A percentile compares a stretch with the other conserved stretches of the same genome.
phyloP scores from a whole-genome alignment of 2,329 filamentous ascomycete species.

The Pseudogymnoascus sp. region DNA sequence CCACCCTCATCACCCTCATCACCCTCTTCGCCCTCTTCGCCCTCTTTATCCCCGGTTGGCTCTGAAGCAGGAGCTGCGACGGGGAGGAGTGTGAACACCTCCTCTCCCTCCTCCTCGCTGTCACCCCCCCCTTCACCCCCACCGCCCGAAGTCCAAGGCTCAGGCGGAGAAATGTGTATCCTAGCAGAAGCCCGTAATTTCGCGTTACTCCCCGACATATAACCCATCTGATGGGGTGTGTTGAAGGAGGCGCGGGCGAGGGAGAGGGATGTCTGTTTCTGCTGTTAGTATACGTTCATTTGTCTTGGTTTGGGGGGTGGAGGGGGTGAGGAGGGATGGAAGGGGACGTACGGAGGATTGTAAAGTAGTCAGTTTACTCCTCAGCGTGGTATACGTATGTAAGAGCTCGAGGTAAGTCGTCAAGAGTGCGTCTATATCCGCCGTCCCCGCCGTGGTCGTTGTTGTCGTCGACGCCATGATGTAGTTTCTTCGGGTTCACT shows the following conservation, averaged over 20 bases:
- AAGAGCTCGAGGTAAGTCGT: conserved; percentile 57
- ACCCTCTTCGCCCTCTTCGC: too few relatives aligned
- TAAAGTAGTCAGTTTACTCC: conserved; percentile 41
- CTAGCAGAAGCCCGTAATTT: conserved; percentile 14
- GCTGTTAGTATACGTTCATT: too few relatives aligned
- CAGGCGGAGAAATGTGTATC: too few relatives aligned
- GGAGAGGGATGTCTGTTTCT: neutral
- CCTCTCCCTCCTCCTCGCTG: too few relatives aligned
- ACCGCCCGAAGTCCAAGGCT: too few relatives aligned
- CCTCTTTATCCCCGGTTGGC: too few relatives aligned
- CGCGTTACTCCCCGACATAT: conserved; percentile 53
- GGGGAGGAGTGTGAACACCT: too few relatives aligned
- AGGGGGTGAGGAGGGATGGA: neutral
- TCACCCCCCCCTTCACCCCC: too few relatives aligned
- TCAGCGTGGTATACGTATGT: conserved; percentile 56
- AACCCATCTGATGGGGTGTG: conserved; percentile 49
- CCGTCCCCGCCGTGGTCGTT: conserved; percentile 6
- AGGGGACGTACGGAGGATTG: conserved; percentile 40
- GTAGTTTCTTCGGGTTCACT: too few relatives aligned
- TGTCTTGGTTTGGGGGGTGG: too few relatives aligned
- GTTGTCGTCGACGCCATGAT: neutral
- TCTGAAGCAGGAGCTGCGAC: too few relatives aligned
- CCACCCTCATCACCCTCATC: too few relatives aligned
- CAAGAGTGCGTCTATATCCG: conserved; percentile 51
- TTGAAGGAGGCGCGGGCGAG: conserved; percentile 67